A percentile compares a stretch with the other conserved stretches of the same genome.
Conservation (phyloP, 202 grass and related monocot genomes). For the Elaeis oleifera region DNA sequence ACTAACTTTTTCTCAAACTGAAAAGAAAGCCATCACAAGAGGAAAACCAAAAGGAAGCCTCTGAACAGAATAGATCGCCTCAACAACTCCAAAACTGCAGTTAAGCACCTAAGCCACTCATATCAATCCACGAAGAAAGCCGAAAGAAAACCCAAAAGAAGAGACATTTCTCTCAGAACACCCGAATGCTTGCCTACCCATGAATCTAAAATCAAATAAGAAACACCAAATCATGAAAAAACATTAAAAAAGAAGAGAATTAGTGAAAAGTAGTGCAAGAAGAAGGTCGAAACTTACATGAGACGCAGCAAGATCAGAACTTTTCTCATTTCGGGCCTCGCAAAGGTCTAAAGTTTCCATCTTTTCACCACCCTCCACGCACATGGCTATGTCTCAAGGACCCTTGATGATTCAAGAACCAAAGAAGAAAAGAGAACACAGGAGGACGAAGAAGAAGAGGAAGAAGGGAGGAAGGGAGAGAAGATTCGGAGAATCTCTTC, state of each 20-base stretch:
- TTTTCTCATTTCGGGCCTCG: conserved; percentile 33
- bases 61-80: too few species aligned
- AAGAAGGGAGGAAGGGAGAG: conserved; percentile 3
- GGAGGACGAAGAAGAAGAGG: conserved; percentile 7
- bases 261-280: background rate
- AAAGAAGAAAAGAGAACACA: background rate
- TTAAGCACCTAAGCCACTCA: too few species aligned
- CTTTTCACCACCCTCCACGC: conserved; percentile 31
- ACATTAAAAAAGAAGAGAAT: background rate
- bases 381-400: conserved; percentile 31
- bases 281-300: conserved; percentile 13
- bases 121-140: too few species aligned
- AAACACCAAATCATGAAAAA: background rate
- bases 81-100: too few species aligned
- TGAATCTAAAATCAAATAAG: conserved; percentile 4
- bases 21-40: too few species aligned
- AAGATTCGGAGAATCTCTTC: conserved; percentile 39
- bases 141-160: background rate
- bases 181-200: too few species aligned
- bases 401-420: background rate
- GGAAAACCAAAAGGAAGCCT: too few species aligned
- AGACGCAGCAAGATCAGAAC: conserved; percentile 32
- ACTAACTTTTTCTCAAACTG: too few species aligned
- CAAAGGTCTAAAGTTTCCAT: conserved; percentile 33
- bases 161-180: background rate